phyloP scores from a whole-genome alignment of 192 early-diverging fungal genomes.

The Linnemannia exigua region DNA sequence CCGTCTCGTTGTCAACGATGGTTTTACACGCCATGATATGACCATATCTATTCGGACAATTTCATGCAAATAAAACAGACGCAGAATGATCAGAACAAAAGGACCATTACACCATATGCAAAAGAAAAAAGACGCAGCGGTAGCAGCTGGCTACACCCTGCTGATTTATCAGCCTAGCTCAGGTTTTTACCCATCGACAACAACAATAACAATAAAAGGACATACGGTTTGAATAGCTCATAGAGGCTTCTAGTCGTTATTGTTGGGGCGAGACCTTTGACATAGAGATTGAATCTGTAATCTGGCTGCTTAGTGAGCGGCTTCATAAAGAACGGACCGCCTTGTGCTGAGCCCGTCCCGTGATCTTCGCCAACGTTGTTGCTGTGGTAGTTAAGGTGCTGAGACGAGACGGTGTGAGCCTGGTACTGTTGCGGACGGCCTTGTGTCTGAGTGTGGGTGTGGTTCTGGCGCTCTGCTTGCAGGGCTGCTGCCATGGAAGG shows the following conservation, averaged over 20 bases:
- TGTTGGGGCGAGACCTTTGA: slow-evolving; percentile 28
- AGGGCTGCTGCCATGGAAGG: background rate
- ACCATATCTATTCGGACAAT: slow-evolving; percentile 32
- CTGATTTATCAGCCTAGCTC: background rate
- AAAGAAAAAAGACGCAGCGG: background rate
- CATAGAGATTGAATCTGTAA: slow-evolving; percentile 43
- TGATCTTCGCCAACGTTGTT: background rate
- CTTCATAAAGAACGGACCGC: slow-evolving; percentile 26
- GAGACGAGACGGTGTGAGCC: background rate
- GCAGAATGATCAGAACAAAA: background rate
- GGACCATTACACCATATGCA: background rate
- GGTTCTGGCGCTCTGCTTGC: background rate
- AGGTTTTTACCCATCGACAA: background rate
- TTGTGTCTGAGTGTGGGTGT: background rate
- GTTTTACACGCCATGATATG: slow-evolving; percentile 43
- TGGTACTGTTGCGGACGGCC: background rate
- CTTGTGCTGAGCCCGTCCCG: background rate
- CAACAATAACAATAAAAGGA: background rate
- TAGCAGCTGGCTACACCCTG: background rate
- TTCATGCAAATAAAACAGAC: background rate
- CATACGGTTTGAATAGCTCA: slow-evolving; percentile 50
- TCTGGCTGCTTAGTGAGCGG: slow-evolving; percentile 25
- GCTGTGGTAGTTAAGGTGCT: background rate
- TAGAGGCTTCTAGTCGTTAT: slow-evolving; percentile 28
- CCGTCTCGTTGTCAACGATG: slow-evolving; percentile 24